Base-by-base conservation (phyloP, 345 rosid species). In the Draba incana region DNA sequence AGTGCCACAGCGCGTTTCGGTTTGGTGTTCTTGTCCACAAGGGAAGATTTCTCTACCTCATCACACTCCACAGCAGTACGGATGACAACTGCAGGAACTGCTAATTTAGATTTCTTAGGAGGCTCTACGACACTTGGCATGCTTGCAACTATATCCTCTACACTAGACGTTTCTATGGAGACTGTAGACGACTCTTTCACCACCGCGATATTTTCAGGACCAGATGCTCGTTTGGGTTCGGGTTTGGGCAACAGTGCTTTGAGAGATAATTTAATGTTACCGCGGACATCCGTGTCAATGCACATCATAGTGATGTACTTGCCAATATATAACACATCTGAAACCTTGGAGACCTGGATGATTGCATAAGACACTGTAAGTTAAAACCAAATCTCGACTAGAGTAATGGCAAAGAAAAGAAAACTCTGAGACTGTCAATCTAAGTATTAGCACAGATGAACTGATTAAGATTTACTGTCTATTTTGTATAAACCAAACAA, bases 281-380 rank as follows among this genome's bases (percentile, higher is more conserved):
- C 99, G 46, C 96, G 96, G 48, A 93, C 95, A 80, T 93, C 99
- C 57, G 83, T 92, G 52, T 88, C 97, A 45, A 91, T 86, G 81
- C 99, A 94, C 95, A 68, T 84, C 81, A 85, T 64, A 54, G 91
- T 80, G 69, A 94, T 78, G 76, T 81, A 81, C 87, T 91, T 85
- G 64, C 97, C 97, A 37, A 87, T 76, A 51, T 85, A 76, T 67
- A 94, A 75, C 50, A 86, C 82, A 69, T 94, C 99, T 64, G 96
- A 83, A 75, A 94, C 82, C 62, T 83, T 86, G 42, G 91, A 51
- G 25, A 89, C 92, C 99, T 94, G 95, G 57, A 48, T 28, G 57
- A 75, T 76, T 43, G 59, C 65, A 64, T 35, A 47, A 54, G 44
- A 30, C 57, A 52, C 2, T 30, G 47, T 57, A 10, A 13, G 46